Percentiles rank a stretch among this genome's conserved stretches.
These are phyloP conservation scores for Talaromyces albobiverticillius DNA, from an alignment of 2,329 filamentous ascomycete species.

Conservation along the genomic window DNA sequence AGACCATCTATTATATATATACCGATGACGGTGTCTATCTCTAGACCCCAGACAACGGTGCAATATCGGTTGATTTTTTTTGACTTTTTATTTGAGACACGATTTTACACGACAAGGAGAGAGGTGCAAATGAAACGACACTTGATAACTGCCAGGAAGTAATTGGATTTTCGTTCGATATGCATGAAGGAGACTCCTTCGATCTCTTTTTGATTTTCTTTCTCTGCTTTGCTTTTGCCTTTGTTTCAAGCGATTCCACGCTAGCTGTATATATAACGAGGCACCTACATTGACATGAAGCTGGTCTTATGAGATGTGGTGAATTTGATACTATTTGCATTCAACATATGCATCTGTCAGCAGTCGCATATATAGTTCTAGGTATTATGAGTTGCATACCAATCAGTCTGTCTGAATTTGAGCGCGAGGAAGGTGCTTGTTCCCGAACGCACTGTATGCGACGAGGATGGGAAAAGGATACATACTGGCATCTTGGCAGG, in stretches of 20 bases:
- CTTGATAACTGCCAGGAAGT: neutral
- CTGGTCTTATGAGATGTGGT: constrained; percentile 7
- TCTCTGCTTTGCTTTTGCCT: neutral
- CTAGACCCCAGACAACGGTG: neutral
- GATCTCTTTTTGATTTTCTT: neutral
- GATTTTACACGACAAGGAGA: neutral
- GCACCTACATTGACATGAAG: constrained; percentile 3
- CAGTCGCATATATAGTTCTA: neutral
- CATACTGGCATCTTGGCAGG: neutral
- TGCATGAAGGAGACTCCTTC: neutral
- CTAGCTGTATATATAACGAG: constrained; percentile 10
- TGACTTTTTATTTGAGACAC: neutral
- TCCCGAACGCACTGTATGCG: too few relatives aligned
- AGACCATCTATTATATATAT: neutral
- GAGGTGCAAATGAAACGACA: neutral
- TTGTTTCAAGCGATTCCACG: neutral
- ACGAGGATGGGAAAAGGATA: too few relatives aligned
- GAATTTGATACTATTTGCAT: neutral
- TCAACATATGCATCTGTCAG: neutral
- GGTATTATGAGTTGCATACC: neutral
- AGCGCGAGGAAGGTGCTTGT: neutral
- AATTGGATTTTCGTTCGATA: neutral
- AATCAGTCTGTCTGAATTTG: neutral
- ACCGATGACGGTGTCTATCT: neutral
- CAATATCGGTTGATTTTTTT: neutral